These are phyloP conservation scores for Apiospora rasikravindrae DNA, from an alignment of 2,329 filamentous ascomycete species.

Conservation along the genomic window DNA sequence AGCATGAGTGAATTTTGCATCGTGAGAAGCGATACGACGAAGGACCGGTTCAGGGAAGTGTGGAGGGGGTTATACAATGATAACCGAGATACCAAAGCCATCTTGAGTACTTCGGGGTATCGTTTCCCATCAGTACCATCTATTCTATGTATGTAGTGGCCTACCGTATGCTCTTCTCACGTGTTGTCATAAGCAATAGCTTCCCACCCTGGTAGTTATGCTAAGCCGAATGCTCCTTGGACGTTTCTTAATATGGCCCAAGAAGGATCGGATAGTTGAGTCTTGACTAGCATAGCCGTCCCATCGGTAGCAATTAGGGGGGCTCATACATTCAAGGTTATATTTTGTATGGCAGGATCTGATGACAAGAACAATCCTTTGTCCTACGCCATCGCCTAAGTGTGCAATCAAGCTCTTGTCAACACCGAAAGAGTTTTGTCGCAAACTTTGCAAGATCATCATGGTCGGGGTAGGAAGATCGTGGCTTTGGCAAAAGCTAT, in stretches of 20 bases:
- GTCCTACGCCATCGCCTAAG: not conserved
- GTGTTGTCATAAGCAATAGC: not conserved
- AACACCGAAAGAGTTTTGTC: not conserved
- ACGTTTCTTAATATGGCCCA: not conserved
- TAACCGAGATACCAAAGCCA: no score
- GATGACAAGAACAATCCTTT: not conserved
- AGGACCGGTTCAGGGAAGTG: no score
- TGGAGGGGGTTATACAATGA: no score
- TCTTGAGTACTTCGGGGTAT: not conserved
- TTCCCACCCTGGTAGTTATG: not conserved
- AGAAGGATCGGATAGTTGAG: not conserved
- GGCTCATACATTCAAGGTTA: not conserved
- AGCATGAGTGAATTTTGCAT: not conserved
- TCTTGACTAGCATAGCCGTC: not conserved
- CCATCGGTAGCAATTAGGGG: not conserved
- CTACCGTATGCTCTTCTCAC: not conserved
- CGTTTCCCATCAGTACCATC: not conserved
- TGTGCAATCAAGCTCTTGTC: not conserved
- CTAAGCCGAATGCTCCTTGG: not conserved
- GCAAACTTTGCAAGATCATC: not conserved
- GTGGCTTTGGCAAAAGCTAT: not conserved
- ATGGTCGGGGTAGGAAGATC: not conserved
- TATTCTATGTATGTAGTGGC: not conserved
- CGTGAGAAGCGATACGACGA: not conserved
- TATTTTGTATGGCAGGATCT: not conserved